Conservation (phyloP, 768 basidiomycete species). For the Boletus tomentosulus region DNA sequence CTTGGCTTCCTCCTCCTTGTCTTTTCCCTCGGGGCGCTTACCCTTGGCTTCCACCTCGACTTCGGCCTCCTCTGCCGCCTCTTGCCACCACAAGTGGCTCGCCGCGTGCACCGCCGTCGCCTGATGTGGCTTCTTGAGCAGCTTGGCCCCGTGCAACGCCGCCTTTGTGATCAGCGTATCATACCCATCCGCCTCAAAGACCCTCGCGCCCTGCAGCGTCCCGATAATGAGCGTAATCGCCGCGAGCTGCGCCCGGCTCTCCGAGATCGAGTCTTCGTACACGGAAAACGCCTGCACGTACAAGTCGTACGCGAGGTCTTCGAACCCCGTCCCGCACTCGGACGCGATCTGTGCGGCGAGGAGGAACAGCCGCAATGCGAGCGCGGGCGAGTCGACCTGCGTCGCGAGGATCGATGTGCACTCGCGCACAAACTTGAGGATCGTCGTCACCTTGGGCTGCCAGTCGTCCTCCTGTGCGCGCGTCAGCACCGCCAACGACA, state of each 20-base stretch:
- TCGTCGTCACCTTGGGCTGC: slow-evolving; percentile 77
- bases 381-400: slow-evolving; percentile 88
- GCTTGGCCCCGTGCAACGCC: slow-evolving; percentile 92
- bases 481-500: slow-evolving; percentile 1
- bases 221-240: slow-evolving; percentile 97
- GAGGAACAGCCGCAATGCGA: slow-evolving; percentile 91
- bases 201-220: slow-evolving; percentile 80
- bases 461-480: slow-evolving; percentile 73
- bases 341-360: slow-evolving; percentile 94
- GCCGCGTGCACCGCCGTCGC: slow-evolving; percentile 91
- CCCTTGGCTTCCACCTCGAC: slow-evolving; percentile 22
- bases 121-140: slow-evolving; percentile 98
- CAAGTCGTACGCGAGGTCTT: slow-evolving; percentile 95
- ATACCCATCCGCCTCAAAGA: slow-evolving; percentile 94
- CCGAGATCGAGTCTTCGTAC: slow-evolving; percentile 96
- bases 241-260: slow-evolving; percentile 91
- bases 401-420: slow-evolving; percentile 90
- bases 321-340: slow-evolving; percentile 88
- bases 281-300: slow-evolving; percentile 98
- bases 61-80: slow-evolving; percentile 43
- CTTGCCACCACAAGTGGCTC: slow-evolving; percentile 99
- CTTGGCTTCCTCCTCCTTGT: slow-evolving; percentile 41
- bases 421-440: slow-evolving; percentile 94
- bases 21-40: slow-evolving; percentile 20
- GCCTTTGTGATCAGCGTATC: slow-evolving; percentile 98